These are phyloP conservation scores for Pisolithus marmoratus DNA, from an alignment of 768 basidiomycete species.

Conservation along the genomic window DNA sequence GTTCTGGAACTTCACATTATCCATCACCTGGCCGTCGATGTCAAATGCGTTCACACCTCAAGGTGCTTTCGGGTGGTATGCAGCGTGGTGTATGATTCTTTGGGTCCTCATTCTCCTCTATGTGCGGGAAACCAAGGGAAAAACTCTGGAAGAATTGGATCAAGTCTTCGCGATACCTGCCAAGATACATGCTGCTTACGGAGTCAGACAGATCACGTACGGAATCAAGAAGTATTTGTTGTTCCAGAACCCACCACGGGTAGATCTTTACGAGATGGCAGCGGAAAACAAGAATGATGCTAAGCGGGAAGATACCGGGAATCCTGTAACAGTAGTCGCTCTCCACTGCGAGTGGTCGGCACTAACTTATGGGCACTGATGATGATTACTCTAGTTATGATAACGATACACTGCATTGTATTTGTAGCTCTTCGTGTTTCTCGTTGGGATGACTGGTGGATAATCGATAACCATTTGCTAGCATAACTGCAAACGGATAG, in stretches of 20 bases:
- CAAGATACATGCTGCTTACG: conserved; percentile 46
- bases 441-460: too few species aligned
- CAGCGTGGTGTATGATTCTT: conserved; percentile 46
- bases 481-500: too few species aligned
- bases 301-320: too few species aligned
- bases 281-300: too few species aligned
- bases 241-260: conserved; percentile 6
- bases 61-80: conserved; percentile 44
- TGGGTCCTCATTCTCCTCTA: conserved; percentile 51
- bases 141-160: conserved; percentile 47
- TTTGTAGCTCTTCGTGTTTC: too few species aligned
- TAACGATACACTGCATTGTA: too few species aligned
- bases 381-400: too few species aligned
- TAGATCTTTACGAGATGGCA: neutral
- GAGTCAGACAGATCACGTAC: conserved; percentile 40
- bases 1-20: conserved; percentile 52
- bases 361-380: too few species aligned
- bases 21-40: conserved; percentile 61
- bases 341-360: too few species aligned
- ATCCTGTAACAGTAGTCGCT: too few species aligned
- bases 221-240: conserved; percentile 42
- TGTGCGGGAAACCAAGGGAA: conserved; percentile 59
- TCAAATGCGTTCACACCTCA: conserved; percentile 43
- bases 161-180: conserved; percentile 49
- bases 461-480: too few species aligned